These are phyloP conservation scores for Diatrype stigma DNA, from an alignment of 2,329 filamentous ascomycete species.

Conservation along the genomic window DNA sequence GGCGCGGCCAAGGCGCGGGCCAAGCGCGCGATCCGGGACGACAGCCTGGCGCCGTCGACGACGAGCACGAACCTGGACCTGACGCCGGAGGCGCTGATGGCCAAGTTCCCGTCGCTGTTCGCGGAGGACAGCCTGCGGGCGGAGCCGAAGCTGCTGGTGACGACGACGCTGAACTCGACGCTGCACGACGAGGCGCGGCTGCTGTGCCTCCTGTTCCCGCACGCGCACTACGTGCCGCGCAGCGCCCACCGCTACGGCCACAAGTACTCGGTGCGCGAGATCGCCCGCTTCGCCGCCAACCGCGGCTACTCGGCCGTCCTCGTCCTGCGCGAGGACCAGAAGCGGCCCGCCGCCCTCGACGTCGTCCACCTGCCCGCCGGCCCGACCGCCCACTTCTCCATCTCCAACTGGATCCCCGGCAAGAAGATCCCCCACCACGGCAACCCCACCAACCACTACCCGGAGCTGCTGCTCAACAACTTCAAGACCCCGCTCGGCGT, in stretches of 20 bases:
- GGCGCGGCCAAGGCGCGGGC: conserved; percentile 39
- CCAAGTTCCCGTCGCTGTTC: conserved; percentile 61
- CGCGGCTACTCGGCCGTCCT: conserved; percentile 80
- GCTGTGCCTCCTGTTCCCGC: conserved; percentile 79
- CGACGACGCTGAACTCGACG: conserved; percentile 83
- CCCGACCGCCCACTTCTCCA: conserved; percentile 88
- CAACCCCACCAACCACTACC: conserved; percentile 84
- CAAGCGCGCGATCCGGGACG: conserved; percentile 42
- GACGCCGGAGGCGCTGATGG: conserved; percentile 54
- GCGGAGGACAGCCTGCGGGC: conserved; percentile 50
- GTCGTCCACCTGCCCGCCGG: conserved; percentile 80
- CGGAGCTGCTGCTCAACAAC: conserved; percentile 87
- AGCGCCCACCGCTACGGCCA: conserved; percentile 78
- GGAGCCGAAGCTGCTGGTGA: conserved; percentile 82
- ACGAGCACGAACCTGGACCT: conserved; percentile 62
- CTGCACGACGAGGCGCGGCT: conserved; percentile 79
- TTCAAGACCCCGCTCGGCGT: conserved; percentile 92
- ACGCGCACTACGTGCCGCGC: conserved; percentile 80
- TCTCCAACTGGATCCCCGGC: conserved; percentile 86
- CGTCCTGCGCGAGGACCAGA: conserved; percentile 84
- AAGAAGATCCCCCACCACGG: conserved; percentile 84
- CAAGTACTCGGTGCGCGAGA: conserved; percentile 90
- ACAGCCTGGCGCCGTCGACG: conserved; percentile 53
- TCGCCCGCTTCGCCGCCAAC: conserved; percentile 77
- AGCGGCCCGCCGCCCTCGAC: conserved; percentile 76